Evolutionary conservation across 2,329 filamentous ascomycete species (phyloP).

Genomic region (Colletotrichum sp.): DNA sequence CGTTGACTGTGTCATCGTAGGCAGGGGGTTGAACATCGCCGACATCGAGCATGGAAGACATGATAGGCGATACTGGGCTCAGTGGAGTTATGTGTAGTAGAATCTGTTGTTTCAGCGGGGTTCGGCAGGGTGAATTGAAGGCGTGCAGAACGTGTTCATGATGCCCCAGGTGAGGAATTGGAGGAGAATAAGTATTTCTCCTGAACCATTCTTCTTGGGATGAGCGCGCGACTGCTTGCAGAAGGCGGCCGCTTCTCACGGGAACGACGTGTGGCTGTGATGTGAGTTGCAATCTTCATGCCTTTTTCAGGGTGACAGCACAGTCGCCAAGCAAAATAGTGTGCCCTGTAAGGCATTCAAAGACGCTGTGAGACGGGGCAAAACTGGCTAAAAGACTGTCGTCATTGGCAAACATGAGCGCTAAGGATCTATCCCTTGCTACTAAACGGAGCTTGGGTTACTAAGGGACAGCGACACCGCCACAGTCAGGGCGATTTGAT

Average conservation of each 20-base stretch:
- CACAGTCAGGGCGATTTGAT: neutral
- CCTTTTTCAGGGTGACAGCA: neutral
- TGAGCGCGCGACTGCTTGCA: neutral
- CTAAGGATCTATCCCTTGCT: neutral
- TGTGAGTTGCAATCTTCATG: neutral
- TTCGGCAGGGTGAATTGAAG: neutral
- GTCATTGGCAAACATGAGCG: neutral
- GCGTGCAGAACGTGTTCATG: neutral
- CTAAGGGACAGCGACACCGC: neutral
- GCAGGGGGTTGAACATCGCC: slow-evolving; percentile 1
- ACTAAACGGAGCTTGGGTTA: neutral
- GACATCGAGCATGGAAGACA: neutral
- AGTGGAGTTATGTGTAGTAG: neutral
- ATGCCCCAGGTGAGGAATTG: neutral
- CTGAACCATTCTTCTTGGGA: neutral
- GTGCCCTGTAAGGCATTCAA: neutral
- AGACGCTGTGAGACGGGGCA: neutral
- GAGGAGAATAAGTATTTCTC: neutral
- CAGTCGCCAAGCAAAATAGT: neutral
- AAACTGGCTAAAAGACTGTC: neutral
- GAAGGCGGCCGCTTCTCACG: neutral
- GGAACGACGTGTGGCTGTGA: neutral
- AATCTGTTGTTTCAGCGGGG: neutral
- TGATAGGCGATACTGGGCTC: neutral
- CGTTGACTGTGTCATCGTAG: slow-evolving; percentile 4